These are phyloP conservation scores for Discostella pseudostelligera DNA, from an alignment of 108 stramenopile species.

Conservation along the genomic window DNA sequence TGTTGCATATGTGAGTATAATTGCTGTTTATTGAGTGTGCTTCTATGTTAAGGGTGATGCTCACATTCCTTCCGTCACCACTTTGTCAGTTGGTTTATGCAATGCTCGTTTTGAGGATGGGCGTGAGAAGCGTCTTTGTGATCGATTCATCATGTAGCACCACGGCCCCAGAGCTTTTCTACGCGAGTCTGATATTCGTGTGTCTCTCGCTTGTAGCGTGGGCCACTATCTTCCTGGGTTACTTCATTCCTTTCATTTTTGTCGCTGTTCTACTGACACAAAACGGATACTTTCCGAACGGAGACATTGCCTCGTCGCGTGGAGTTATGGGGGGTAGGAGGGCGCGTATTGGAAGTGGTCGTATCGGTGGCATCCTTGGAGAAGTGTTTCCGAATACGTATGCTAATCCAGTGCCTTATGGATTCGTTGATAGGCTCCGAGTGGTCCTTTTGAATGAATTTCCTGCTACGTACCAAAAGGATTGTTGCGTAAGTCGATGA, in stretches of 20 bases:
- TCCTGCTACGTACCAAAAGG: slow-evolving; percentile 47
- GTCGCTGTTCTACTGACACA: slow-evolving; percentile 65
- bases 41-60: background rate
- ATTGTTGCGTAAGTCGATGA: slow-evolving; percentile 56
- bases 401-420: slow-evolving; percentile 57
- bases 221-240: slow-evolving; percentile 61
- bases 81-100: slow-evolving; percentile 51
- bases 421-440: slow-evolving; percentile 50
- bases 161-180: slow-evolving; percentile 65
- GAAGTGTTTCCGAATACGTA: slow-evolving; percentile 54
- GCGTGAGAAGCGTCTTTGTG: slow-evolving; percentile 51
- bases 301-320: slow-evolving; percentile 19
- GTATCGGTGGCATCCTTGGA: slow-evolving; percentile 27
- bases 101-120: slow-evolving; percentile 54
- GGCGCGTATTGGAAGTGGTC: slow-evolving; percentile 12
- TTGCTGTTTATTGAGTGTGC: background rate
- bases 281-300: slow-evolving; percentile 64
- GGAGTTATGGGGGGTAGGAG: slow-evolving; percentile 28
- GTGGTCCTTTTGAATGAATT: slow-evolving; percentile 47
- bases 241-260: slow-evolving; percentile 58
- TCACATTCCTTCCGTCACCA: background rate
- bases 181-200: slow-evolving; percentile 53
- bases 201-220: slow-evolving; percentile 61
- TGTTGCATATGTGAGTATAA: slow-evolving; percentile 45
- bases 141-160: slow-evolving; percentile 45